Base-by-base conservation (phyloP, 257 asterid genomes). In the Nicotiana otophora region DNA sequence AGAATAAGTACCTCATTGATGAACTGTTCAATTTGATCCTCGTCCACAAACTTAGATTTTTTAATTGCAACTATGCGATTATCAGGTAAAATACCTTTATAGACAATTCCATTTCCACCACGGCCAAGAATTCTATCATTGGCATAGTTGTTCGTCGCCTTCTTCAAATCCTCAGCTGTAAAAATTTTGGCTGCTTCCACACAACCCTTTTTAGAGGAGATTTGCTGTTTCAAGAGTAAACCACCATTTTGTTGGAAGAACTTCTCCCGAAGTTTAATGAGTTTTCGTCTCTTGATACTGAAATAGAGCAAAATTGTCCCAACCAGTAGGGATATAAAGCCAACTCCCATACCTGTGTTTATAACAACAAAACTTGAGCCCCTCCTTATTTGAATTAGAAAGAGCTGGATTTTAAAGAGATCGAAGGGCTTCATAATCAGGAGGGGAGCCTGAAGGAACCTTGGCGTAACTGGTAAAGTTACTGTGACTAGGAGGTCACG, bases 221-320 rank as follows among this genome's bases (percentile, higher is more conserved):
- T 66, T 61, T 84, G 92, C 14, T 92, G 95, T 72, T 85, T 90
- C 20, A 94, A 61, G 34, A 93, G 34, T 8, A 91, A 4, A 14
- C 98, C 97, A 0, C 98, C 97, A 23, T 94, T 94, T 83, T 90
- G 95, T 57, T 90, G 91, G 88, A 94, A 94, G 87, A 91, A 93
- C 33, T 88, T 90, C 70, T 90, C 90, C 28, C 97, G 72, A 10
- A 80, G 88, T 82, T 89, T 83, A 7, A 83, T 77, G 33, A 87
- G 81, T 58, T 88, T 88, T 51, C 94, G 77, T 69, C 87, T 89
- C 87, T 87, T 90, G 68, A 87, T 66, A 78, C 85, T 83, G 15
- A 94, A 92, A 81, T 92, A 94, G 10, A 92, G 66, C 92, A 86
- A 90, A 0, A 90, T 87, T 34, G 80, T 86, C 15, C 85, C 91